Evolutionary conservation across 2,329 filamentous ascomycete genomes (phyloP), one percentile per base, ranked within the genome.

Genomic region (Proliferodiscus dingleyae): DNA sequence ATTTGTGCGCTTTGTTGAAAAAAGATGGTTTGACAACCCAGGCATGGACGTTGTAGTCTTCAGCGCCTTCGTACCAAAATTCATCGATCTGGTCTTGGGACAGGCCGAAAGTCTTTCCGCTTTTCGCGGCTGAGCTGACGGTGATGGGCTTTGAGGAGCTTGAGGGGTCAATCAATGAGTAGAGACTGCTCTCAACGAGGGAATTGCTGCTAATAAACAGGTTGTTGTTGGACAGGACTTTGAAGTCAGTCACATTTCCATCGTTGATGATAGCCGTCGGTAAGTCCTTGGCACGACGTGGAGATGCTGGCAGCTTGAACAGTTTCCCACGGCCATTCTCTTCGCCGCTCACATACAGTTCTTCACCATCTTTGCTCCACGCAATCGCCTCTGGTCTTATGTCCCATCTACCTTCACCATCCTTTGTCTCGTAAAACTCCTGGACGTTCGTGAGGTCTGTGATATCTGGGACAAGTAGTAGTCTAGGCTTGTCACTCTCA

Each of bases 401-500:
- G 55, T 83, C 79, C 80, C 80, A 83, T 15, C 65, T 70, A 1
- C 83, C 83, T 49, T 77, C 72, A n/a, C 77, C 80, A 54, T 86
- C 79, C 3, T 73, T 64, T 0, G 78, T 78, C 47, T 74, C 68
- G 57, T 78, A 84, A 49, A 83, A 81, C 56, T 83, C 79, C 51
- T 80, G 71, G 10, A 81, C 75, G 47, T 76, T 75, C 48, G 69
- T 69, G 8, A 81, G 66, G 49, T 81, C 73, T 11, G 63, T 64
- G 39, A 87, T 68, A 55, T 87, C 75, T 1, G 78, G 75, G 5
- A 87, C 64, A 2, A 88, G 67, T 51, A 89, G 67, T 3, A 89
- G 68, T 36, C 81, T 76, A 36, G 83, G 76, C 64, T 85, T 85
- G 68, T 95, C 89, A 13, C 84, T 79, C 65, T 96, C 89, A 62